Evolutionary conservation across 2,329 filamentous ascomycete genomes (phyloP).

Genomic region (Teratosphaeria pseudoeucalypti): DNA sequence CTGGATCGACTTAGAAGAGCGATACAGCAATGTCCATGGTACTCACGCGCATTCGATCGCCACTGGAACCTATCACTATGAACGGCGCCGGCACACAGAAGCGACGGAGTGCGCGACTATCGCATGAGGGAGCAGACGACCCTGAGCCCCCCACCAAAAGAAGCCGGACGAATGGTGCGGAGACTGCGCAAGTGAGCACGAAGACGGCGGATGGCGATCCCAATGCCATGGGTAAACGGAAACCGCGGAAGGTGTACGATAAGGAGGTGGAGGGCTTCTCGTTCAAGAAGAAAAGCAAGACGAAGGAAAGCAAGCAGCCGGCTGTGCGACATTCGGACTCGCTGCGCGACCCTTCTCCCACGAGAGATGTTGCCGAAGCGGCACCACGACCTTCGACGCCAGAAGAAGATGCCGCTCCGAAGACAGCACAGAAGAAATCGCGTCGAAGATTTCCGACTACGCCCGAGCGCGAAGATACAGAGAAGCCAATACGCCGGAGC

Average conservation of each 20-base stretch:
- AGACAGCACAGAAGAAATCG: slow-evolving; percentile 21
- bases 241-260: slow-evolving; percentile 24
- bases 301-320: slow-evolving; percentile 23
- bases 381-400: slow-evolving; percentile 10
- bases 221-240: slow-evolving; percentile 26
- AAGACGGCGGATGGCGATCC: slow-evolving; percentile 21
- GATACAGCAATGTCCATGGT: slow-evolving; percentile 26
- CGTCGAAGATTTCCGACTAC: slow-evolving; percentile 25
- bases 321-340: slow-evolving; percentile 9
- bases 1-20: background rate
- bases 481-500: slow-evolving; percentile 29
- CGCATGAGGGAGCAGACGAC: slow-evolving; percentile 32
- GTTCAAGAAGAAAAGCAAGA: slow-evolving; percentile 32
- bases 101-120: slow-evolving; percentile 36
- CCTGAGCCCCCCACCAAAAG: slow-evolving; percentile 36
- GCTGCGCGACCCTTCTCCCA: slow-evolving; percentile 8
- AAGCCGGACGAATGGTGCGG: slow-evolving; percentile 26
- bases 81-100: slow-evolving; percentile 36
- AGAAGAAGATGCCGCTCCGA: slow-evolving; percentile 13
- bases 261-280: slow-evolving; percentile 40
- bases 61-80: slow-evolving; percentile 39
- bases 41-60: slow-evolving; percentile 25
- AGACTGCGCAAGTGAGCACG: slow-evolving; percentile 27
- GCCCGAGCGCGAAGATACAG: slow-evolving; percentile 21
- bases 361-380: slow-evolving; percentile 5